A percentile compares a stretch with the other conserved stretches of the same genome.
Conservation (phyloP, 352 stramenopile genomes). For the Thalassiosira pacifica region DNA sequence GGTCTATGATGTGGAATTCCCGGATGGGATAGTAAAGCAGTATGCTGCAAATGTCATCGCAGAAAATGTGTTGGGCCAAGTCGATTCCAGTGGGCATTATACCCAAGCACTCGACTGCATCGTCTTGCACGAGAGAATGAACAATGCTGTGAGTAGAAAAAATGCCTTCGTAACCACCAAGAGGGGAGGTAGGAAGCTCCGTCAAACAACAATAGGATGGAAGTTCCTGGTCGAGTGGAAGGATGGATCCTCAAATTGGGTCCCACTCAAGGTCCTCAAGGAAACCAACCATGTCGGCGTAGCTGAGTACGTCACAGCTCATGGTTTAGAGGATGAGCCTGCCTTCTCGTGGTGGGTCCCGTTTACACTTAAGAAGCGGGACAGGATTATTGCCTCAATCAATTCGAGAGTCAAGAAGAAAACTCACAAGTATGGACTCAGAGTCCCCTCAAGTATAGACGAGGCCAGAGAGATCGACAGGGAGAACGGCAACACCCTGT, state of each 20-base stretch:
- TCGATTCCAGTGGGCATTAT: conserved; percentile 44
- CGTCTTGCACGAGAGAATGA: conserved; percentile 45
- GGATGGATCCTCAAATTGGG: conserved; percentile 54
- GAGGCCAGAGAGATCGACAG: conserved; percentile 57
- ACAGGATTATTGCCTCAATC: conserved; percentile 15
- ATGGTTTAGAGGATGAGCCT: conserved; percentile 26
- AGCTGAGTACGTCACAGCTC: conserved; percentile 47
- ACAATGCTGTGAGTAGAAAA: conserved; percentile 30
- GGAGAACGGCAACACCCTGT: conserved; percentile 65
- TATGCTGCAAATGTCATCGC: conserved; percentile 70
- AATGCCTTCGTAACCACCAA: conserved; percentile 30
- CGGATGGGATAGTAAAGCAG: conserved; percentile 53
- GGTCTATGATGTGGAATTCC: conserved; percentile 59
- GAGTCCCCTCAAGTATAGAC: conserved; percentile 57
- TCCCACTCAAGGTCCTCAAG: conserved; percentile 56
- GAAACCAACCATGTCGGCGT: conserved; percentile 66
- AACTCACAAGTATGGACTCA: conserved; percentile 72
- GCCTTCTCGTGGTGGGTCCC: conserved; percentile 49
- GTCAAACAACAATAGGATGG: conserved; percentile 64
- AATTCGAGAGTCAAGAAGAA: conserved; percentile 28
- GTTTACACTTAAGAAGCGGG: conserved; percentile 20
- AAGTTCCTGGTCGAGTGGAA: conserved; percentile 58
- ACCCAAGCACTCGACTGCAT: conserved; percentile 46
- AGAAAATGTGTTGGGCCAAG: conserved; percentile 57
- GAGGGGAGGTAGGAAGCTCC: conserved; percentile 22